phyloP scores from a whole-genome alignment of 345 rosid species.

The Camelina sativa region DNA sequence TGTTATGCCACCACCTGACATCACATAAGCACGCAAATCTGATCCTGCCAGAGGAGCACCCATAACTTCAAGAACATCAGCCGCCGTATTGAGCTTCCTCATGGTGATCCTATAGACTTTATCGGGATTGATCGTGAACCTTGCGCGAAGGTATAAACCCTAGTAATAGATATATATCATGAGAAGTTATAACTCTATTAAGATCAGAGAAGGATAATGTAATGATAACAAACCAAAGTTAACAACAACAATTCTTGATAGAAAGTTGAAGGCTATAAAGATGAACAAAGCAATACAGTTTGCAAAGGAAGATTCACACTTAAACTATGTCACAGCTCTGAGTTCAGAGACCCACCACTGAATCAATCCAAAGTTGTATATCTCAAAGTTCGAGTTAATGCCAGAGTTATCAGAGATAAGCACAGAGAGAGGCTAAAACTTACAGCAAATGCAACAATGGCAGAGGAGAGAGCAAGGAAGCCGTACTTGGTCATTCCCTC shows the following conservation, averaged over 20 bases:
- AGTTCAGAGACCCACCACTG: constrained; percentile 6
- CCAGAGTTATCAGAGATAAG: neutral
- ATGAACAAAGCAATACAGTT: constrained; percentile 7
- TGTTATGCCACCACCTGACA: constrained; percentile 90
- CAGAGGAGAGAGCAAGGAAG: constrained; percentile 88
- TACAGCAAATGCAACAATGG: constrained; percentile 85
- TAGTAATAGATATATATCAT: constrained; percentile 38
- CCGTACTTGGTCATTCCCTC: constrained; percentile 96
- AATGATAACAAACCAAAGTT: constrained; percentile 2
- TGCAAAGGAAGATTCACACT: neutral
- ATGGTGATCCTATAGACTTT: constrained; percentile 89
- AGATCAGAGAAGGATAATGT: neutral
- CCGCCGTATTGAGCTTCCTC: constrained; percentile 85
- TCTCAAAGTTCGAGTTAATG: neutral
- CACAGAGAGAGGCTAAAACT: constrained; percentile 36
- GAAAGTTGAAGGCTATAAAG: neutral
- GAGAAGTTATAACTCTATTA: constrained; percentile 3
- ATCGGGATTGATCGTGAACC: constrained; percentile 88
- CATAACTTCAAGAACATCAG: constrained; percentile 97
- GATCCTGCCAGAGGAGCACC: constrained; percentile 96
- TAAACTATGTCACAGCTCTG: neutral
- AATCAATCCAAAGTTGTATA: constrained; percentile 3
- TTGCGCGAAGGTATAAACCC: constrained; percentile 86
- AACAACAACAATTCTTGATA: constrained; percentile 7
- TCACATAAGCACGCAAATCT: constrained; percentile 86